Evolutionary conservation across 345 rosid genomes (phyloP).

Genomic region (Rhizophora mangle): DNA sequence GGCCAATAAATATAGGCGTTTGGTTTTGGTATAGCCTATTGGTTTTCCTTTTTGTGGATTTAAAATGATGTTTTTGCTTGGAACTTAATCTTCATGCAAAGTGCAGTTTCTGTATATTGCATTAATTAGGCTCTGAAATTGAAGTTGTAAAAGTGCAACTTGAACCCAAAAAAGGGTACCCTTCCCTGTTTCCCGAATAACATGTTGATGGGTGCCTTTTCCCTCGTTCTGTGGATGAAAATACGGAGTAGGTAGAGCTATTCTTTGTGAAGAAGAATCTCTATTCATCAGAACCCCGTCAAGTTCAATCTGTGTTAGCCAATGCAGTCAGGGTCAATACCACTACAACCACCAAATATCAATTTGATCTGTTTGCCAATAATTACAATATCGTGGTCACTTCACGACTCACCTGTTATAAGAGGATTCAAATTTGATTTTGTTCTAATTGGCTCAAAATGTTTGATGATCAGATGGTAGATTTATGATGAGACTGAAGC

Average conservation of each 20-base stretch:
- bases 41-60: neutral
- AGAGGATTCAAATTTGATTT: neutral
- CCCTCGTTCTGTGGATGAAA: too few relatives aligned
- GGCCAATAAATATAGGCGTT: too few relatives aligned
- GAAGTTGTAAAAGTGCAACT: too few relatives aligned
- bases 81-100: neutral
- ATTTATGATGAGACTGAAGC: constrained; percentile 96
- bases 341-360: neutral
- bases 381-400: neutral
- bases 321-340: neutral
- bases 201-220: too few relatives aligned
- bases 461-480: constrained; percentile 63
- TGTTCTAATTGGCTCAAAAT: neutral
- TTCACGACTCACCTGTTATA: too few relatives aligned
- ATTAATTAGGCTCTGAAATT: too few relatives aligned
- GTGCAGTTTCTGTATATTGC: too few relatives aligned
- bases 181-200: too few relatives aligned
- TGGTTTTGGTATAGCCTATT: neutral
- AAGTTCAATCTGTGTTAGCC: neutral
- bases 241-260: neutral
- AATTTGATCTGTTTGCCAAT: neutral
- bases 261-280: neutral
- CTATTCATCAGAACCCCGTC: neutral
- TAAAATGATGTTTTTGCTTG: neutral
- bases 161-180: too few relatives aligned